Percentiles rank a stretch among this genome's conserved stretches.
phyloP scores from a whole-genome alignment of 192 early-diverging fungal genomes.

The Coemansia sp. region DNA sequence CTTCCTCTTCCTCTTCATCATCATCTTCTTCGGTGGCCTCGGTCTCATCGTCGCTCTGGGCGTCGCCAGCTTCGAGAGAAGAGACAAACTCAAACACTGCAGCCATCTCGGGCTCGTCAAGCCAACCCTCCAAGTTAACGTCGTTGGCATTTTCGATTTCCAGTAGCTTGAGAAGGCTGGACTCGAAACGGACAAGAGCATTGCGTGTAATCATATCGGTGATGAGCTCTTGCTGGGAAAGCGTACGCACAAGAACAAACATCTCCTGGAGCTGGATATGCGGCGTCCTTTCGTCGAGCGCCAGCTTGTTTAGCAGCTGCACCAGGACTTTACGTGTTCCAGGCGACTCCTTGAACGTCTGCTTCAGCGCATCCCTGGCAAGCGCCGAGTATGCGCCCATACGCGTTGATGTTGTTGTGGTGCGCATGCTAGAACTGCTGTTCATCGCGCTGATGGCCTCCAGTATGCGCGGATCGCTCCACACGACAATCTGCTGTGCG shows the following conservation, averaged over 20 bases:
- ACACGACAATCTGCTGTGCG: conserved; percentile 72
- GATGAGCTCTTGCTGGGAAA: conserved; percentile 53
- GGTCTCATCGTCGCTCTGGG: conserved; percentile 13
- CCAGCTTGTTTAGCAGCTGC: conserved; percentile 62
- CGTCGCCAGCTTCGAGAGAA: conserved; percentile 23
- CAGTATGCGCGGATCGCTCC: conserved; percentile 72
- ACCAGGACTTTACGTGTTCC: conserved; percentile 63
- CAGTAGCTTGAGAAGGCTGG: conserved; percentile 58
- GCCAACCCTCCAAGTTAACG: conserved; percentile 44
- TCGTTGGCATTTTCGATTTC: conserved; percentile 46
- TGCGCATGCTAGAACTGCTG: neutral
- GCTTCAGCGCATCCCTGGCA: conserved; percentile 66
- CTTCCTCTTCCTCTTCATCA: neutral
- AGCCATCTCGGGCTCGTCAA: conserved; percentile 53
- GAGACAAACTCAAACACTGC: conserved; percentile 51
- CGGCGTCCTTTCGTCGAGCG: conserved; percentile 42
- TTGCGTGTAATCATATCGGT: conserved; percentile 60
- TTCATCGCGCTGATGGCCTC: conserved; percentile 51
- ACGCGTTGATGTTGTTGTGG: conserved; percentile 16
- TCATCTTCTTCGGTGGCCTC: conserved; percentile 15
- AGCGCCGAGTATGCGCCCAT: conserved; percentile 49
- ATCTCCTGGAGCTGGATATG: conserved; percentile 43
- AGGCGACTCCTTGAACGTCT: conserved; percentile 44
- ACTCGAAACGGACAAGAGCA: conserved; percentile 59
- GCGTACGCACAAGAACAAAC: conserved; percentile 43